Evolutionary conservation across 345 rosid species (phyloP), one percentile per base, ranked within the genome.

Genomic region (Hibiscus syriacus): DNA sequence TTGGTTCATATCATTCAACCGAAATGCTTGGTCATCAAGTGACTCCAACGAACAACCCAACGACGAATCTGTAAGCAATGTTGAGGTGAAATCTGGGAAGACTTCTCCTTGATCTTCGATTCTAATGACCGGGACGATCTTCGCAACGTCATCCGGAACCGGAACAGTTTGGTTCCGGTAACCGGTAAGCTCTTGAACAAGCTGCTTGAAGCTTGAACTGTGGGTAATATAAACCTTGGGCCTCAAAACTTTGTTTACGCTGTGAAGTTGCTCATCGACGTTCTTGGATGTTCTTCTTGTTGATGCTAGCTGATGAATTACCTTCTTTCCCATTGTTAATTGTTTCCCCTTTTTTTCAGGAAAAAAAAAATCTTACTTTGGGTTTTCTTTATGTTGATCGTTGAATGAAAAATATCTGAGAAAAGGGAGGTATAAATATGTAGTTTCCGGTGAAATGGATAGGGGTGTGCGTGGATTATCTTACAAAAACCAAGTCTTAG

Each of bases 191-290:
- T 61, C 65, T 22, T 61, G 65, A 61, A 61, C 65, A 38, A 61
- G 49, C 30, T 61, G 65, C 29, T 22, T 61, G 65, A 61, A 61
- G 65, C 65, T 61, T 38, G 30, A 61, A 43, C 65, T 12, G 27
- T 38, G 27, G 1, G 65, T 61, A 38, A 61, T 61, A 46, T 61
- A 61, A 61, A 61, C 65, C 65, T 61, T 61, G 14, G 65, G 65
- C 65, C 29, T 61, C 65, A 61, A 36, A 61, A 22, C 19, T 38
- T 38, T 61, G 16, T 38, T 61, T 0, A 61, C 30, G 16, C 29
- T 22, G 19, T 61, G 65, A 38, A 61, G 49, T 20, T 61, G 67
- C 54, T 16, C 26, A 30, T 63, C 57, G 14, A 54, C 38, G 34
- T 63, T 63, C 53, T 63, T 63, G 49, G 36, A 43, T 4, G 53